Base-by-base conservation (phyloP, 345 rosid genomes). In the Melaleuca quinquenervia region DNA sequence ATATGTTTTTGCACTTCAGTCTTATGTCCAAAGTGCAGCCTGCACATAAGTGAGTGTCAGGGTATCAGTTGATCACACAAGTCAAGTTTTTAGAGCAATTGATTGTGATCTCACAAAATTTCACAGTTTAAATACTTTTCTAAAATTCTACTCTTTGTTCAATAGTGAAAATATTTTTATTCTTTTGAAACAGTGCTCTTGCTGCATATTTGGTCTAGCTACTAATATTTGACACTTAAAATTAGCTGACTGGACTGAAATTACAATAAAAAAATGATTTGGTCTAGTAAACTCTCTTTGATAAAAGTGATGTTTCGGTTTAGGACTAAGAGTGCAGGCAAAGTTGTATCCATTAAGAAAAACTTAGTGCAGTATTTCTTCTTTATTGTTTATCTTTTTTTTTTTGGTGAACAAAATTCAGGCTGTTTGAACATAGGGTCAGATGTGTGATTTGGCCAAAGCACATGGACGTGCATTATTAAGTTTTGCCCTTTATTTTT, bases 371-470 rank as follows among this genome's bases (percentile, higher is more conserved):
- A 20, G 44, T 62, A 62, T 14, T 27, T 62, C 75, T 62, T 62
- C 36, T 16, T 62, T 18, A 2, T 0, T 29, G 1, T 0, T 29
- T 29, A n/a, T n/a, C n/a, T 15, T 27, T 29, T 27, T 50, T 50
- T 52, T 52, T 52, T 14, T 3, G 75, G 44, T 29, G 75, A 18
- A 62, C 75, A 62, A 62, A 62, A 21, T 62, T 29, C 29, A 29
- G 22, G 41, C 75, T 62, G 29, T 62, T 62, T 62, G 41, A 62
- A 62, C 41, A 62, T 27, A 27, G 41, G 41, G 41, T 1, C 21
- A 62, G 20, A 62, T 62, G 44, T 29, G 75, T 62, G 44, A 15
- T 62, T 62, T 62, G 75, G 10, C 44, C 75, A 29, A 52, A 62
- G 44, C 75, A 62, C 44, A 29, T 62, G 44, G 22, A 62, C 44